Evolutionary conservation across 306 rosid species (phyloP).

Genomic region (Elaeagnus macrophylla): DNA sequence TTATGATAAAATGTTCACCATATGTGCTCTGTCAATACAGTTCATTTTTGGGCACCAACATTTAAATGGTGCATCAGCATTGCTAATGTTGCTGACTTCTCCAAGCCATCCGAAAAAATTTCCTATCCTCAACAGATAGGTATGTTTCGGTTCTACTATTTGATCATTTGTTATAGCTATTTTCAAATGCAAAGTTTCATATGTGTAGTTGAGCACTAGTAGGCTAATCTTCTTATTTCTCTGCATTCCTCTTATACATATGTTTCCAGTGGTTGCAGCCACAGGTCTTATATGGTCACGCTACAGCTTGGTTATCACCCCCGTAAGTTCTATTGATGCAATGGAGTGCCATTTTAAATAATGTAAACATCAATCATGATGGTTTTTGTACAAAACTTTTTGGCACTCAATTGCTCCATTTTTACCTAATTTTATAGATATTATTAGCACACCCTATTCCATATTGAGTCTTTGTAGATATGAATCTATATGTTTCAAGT

Average conservation of each 20-base stretch:
- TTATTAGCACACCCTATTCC: no score
- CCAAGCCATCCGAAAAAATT: conserved; percentile 83
- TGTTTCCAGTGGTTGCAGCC: conserved; percentile 57
- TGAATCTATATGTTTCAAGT: no score
- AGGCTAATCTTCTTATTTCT: conserved; percentile 4
- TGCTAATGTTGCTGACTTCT: conserved; percentile 83
- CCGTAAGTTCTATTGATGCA: conserved; percentile 46
- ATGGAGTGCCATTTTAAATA: no score
- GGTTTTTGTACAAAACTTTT: no score
- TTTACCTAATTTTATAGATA: no score
- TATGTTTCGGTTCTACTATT: conserved; percentile 18
- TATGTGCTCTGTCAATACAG: conserved; percentile 31
- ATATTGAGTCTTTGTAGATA: no score
- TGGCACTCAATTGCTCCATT: no score
- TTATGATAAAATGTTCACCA: conserved; percentile 9
- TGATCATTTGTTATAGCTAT: neutral
- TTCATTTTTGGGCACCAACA: conserved; percentile 99
- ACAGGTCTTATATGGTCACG: conserved; percentile 94
- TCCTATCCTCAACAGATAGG: conserved; percentile 96
- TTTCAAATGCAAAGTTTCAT: no score
- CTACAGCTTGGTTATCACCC: conserved; percentile 86
- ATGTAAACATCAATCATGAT: no score
- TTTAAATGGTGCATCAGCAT: conserved; percentile 97
- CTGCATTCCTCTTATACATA: neutral
- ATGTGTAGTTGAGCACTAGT: neutral